Evolutionary conservation across 1,139 yeast genomes (phyloP), one percentile per base, ranked within the genome.

Genomic region (Meyerozyma smithsonii): DNA sequence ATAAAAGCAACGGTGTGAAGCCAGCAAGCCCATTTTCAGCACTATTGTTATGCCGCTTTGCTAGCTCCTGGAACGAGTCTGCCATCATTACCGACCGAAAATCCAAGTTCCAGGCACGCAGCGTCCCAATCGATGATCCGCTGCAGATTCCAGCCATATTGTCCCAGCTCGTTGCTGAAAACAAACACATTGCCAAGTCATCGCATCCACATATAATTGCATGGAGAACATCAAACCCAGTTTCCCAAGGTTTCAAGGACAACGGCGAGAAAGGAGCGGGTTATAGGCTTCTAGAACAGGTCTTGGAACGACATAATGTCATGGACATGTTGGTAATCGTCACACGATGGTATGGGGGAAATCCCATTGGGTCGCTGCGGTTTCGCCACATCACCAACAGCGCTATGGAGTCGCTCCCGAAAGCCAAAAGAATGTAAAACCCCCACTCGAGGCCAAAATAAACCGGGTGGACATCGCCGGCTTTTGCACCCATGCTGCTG

Each of bases 311-410:
- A 25, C 55, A 71, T 14, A 59, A 72, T 32, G 41, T 77, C n/a
- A 58, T 66, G 8, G 79, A 81, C 51, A 70, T 79, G 1, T 50
- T 83, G 15, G 72, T 82, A 0, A 75, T 82, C 12, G 89, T 81
- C 1, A 76, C 84, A 0, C 54, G 92, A 43, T 83, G 90, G 90
- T 81, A 80, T 53, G 87, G 86, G 2, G 89, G 90, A 0, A 69
- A 68, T 0, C 82, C 83, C 1, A 50, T 83, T 33, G 90, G 92
- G 0, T 67, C 84, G 4, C 69, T 76, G 30, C 59, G 92, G 41
- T 84, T 82, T 49, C 64, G 84, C 42, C 81, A 79, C 49, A 82
- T 84, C 5, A 70, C 76, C 24, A 66, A 72, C 28, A 73, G 72
- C 4, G 79, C 79, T 0, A 58, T 64, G 12, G 77, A 77, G 43